Percentiles rank a stretch among this genome's conserved stretches.
Conservation (phyloP, 2,329 filamentous ascomycete species). For the Penicillium nordicum region DNA sequence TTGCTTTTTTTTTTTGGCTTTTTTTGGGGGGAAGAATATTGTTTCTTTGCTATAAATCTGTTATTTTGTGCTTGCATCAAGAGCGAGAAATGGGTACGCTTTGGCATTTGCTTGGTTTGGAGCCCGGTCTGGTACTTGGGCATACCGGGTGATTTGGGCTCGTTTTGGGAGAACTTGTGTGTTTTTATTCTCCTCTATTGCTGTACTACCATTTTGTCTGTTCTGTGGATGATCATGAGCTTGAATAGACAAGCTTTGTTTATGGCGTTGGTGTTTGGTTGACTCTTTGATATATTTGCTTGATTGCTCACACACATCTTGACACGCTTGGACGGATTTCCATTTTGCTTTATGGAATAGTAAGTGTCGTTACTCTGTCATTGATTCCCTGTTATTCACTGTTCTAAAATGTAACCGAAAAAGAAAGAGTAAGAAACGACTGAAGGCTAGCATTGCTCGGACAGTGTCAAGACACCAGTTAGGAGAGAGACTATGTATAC, state of each 20-base stretch:
- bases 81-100: not conserved
- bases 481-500: not conserved
- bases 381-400: not conserved
- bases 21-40: not conserved
- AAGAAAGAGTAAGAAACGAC: not conserved
- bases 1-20: not conserved
- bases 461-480: not conserved
- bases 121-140: not conserved
- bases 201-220: not conserved
- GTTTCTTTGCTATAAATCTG: not conserved
- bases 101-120: not conserved
- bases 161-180: not conserved
- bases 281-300: not conserved
- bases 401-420: not conserved
- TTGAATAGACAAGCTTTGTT: not conserved
- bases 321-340: not conserved
- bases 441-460: not conserved
- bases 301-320: not conserved
- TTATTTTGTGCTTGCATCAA: not conserved
- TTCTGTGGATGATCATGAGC: not conserved
- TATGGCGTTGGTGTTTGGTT: slow-evolving; percentile 4
- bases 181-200: not conserved
- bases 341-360: not conserved
- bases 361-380: not conserved
- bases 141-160: not conserved